These are phyloP conservation scores for Penicillium sp. DNA, from an alignment of 2,329 filamentous ascomycete genomes.

Conservation along the genomic window DNA sequence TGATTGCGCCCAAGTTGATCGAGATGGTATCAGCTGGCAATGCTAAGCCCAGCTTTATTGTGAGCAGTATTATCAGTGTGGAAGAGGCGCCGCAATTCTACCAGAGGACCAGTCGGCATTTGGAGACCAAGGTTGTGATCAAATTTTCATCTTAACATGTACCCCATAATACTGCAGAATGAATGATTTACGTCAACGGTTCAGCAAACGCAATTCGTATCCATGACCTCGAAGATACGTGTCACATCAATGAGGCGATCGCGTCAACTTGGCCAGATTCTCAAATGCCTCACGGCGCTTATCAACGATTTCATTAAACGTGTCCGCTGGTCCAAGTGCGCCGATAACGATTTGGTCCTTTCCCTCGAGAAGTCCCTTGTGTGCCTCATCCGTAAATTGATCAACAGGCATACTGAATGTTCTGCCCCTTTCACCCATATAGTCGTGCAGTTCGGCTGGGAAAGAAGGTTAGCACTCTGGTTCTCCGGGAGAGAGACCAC, in stretches of 20 bases:
- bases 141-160: not conserved
- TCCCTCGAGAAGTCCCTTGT: constrained; percentile 43
- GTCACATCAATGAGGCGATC: not conserved
- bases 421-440: constrained; percentile 45
- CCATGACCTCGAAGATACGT: not conserved
- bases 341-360: constrained; percentile 48
- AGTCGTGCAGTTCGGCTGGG: constrained; percentile 54
- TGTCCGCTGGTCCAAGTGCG: constrained; percentile 26
- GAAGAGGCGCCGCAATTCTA: constrained; percentile 5
- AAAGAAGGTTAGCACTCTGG: not conserved
- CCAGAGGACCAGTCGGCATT: not conserved
- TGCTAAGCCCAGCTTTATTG: constrained; percentile 8
- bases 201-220: no score
- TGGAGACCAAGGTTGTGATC: not conserved
- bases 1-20: not conserved
- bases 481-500: not conserved
- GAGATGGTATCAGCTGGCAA: constrained; percentile 1
- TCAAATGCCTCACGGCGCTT: constrained; percentile 28
- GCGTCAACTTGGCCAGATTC: constrained; percentile 8
- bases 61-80: constrained; percentile 6
- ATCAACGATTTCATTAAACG: constrained; percentile 36
- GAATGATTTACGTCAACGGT: no score
- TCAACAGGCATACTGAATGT: constrained; percentile 53
- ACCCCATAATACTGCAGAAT: no score
- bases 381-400: constrained; percentile 50